Evolutionary conservation across 164 flowering plant genomes (phyloP).

Genomic region (Chimonanthus salicifolius): DNA sequence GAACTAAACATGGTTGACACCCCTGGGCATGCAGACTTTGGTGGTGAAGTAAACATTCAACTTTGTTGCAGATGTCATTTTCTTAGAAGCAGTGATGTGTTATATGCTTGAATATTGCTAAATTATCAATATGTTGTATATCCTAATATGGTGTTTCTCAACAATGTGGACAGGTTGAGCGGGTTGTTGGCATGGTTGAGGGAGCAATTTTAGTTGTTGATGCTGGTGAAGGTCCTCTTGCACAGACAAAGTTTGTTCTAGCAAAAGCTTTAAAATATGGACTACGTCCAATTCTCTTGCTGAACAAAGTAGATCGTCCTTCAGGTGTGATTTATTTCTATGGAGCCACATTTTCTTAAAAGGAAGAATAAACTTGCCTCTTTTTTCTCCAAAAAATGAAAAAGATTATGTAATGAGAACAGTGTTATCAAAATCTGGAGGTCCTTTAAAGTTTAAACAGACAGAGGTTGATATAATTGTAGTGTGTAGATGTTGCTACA

Average conservation of each 20-base stretch:
- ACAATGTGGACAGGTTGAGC: slow-evolving; percentile 61
- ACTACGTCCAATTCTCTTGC: slow-evolving; percentile 82
- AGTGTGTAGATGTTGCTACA: not conserved
- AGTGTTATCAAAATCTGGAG: no score
- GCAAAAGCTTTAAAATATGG: slow-evolving; percentile 97
- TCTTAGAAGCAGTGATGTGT: not conserved
- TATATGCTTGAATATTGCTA: not conserved
- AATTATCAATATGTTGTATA: not conserved
- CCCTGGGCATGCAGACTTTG: slow-evolving; percentile 99
- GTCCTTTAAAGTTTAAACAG: no score
- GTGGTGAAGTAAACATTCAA: slow-evolving; percentile 73
- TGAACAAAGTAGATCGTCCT: slow-evolving; percentile 96
- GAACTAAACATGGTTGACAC: slow-evolving; percentile 99
- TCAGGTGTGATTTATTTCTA: slow-evolving; percentile 43
- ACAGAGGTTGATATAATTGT: not conserved
- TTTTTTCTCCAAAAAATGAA: no score
- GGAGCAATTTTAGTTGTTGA: slow-evolving; percentile 96
- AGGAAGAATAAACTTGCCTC: no score
- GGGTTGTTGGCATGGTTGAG: slow-evolving; percentile 99
- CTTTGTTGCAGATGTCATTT: slow-evolving; percentile 2
- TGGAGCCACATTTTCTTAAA: no score
- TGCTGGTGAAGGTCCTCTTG: slow-evolving; percentile 99
- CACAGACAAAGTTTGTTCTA: slow-evolving; percentile 97
- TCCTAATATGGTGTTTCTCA: not conserved
- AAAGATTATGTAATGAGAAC: no score